These are phyloP conservation scores for Spathaspora sp. DNA, from an alignment of 805 yeast species.

Conservation along the genomic window DNA sequence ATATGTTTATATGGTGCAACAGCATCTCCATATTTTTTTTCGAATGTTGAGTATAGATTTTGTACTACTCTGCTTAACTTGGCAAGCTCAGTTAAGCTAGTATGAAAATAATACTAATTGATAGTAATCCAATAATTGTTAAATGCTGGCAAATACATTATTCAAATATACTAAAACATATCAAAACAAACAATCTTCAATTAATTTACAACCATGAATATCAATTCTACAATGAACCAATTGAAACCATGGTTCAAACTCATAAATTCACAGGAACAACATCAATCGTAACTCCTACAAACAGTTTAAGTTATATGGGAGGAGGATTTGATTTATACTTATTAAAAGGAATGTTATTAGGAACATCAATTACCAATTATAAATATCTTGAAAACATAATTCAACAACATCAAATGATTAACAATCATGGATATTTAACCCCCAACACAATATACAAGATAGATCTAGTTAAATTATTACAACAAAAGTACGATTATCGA, in stretches of 20 bases:
- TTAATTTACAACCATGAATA: constrained; percentile 1
- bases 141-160: constrained; percentile 6
- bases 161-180: not conserved
- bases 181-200: not conserved
- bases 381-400: constrained; percentile 11
- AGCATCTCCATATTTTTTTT: too few species aligned
- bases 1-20: too few species aligned
- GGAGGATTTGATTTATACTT: constrained; percentile 25
- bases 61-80: too few species aligned
- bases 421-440: constrained; percentile 16
- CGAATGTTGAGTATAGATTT: too few species aligned
- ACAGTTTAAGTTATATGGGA: constrained; percentile 24
- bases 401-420: constrained; percentile 13
- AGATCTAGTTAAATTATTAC: constrained; percentile 8
- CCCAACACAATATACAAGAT: constrained; percentile 12
- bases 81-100: not conserved
- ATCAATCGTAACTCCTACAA: constrained; percentile 20
- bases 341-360: constrained; percentile 10
- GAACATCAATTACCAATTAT: constrained; percentile 7
- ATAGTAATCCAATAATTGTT: constrained; percentile 6
- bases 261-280: constrained; percentile 1
- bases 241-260: not conserved
- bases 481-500: constrained; percentile 3
- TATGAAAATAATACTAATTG: constrained; percentile 7
- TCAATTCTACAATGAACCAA: constrained; percentile 2